Base-by-base conservation (phyloP, 2,329 filamentous ascomycete genomes). In the Alternaria angustiovoidea region DNA sequence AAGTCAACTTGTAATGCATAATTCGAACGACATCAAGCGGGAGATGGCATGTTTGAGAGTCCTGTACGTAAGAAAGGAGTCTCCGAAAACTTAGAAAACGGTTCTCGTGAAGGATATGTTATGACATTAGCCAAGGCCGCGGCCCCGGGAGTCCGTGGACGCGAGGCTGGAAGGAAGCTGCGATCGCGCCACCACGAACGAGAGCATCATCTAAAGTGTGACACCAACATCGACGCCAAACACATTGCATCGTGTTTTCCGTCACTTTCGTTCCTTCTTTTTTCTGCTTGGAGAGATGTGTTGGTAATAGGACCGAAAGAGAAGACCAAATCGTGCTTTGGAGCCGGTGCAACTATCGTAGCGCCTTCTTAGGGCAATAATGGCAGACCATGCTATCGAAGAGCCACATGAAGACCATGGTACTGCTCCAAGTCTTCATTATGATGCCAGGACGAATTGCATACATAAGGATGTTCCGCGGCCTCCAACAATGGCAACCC, bases 391-490 rank as follows among this genome's bases (percentile, higher is more conserved):
- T 12, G 20, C 14, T 1, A 22, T 28, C 18, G 32, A 48, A 7
- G 36, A 49, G 36, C 54, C 11, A 46, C 24, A 18, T 36, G 18
- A 51, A 7, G 22, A 34, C 44, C 54, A 24, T 51, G 54, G 44
- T 51, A 43, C 44, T 42, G 18, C 36, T 51, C 20, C 30, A 42
- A 18, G 14, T 18, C 5, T n/a, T 26, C 16, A 51, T 30, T 7
- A 16, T 8, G 28, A 20, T 18, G 30, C 28, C 26, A 26, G 2
- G 22, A 26, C 30, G 12, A 34, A 3, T 12, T 26, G 26, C 26
- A 26, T 39, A 56, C 54, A 30, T 18, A 48, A n/a, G n/a, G n/a
- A 20, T 32, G 14, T 5, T 16, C 20, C 43, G 9, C 9, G 5
- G 38, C 22, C 22, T 48, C 7, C 4, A 16, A 32, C 1, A 38